phyloP scores from a whole-genome alignment of 768 basidiomycete genomes.

The Thelephora aurantiotincta region DNA sequence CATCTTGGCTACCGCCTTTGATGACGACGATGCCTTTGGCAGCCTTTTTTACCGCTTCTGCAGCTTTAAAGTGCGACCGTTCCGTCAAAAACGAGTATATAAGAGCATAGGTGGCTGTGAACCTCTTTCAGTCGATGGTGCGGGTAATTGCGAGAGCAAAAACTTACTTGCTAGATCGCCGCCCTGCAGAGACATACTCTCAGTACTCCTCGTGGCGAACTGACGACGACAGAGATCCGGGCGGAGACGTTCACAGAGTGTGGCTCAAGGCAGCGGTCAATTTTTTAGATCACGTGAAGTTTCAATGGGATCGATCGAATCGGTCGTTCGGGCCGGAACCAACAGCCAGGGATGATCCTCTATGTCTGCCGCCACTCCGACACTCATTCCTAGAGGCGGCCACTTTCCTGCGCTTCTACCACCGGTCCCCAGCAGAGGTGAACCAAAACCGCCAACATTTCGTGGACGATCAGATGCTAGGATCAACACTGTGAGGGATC shows the following conservation, averaged over 20 bases:
- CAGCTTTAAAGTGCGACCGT: constrained; percentile 54
- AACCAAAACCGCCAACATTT: constrained; percentile 22
- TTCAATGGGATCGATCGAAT: no score
- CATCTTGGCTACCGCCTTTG: constrained; percentile 37
- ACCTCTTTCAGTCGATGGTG: no score
- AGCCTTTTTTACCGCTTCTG: constrained; percentile 61
- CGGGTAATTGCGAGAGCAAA: no score
- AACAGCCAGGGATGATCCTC: no score
- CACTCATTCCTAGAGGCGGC: constrained; percentile 51
- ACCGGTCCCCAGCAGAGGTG: constrained; percentile 28
- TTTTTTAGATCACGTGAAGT: no score
- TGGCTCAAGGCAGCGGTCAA: no score
- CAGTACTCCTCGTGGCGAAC: no score
- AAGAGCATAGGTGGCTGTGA: constrained; percentile 56
- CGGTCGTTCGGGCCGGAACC: no score
- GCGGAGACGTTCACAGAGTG: no score
- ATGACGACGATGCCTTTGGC: constrained; percentile 47
- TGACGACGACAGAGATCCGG: no score
- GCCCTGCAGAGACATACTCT: no score
- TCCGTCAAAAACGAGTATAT: constrained; percentile 62
- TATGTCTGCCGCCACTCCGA: constrained; percentile 52
- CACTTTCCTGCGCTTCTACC: constrained; percentile 56
- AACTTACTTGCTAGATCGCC: no score
- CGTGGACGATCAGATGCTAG: constrained; percentile 35
- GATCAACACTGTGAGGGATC: constrained; percentile 49